Percentiles rank a stretch among this genome's conserved stretches.
Conservation (phyloP, 2,329 filamentous ascomycete species). For the Salinomyces thailandicus region DNA sequence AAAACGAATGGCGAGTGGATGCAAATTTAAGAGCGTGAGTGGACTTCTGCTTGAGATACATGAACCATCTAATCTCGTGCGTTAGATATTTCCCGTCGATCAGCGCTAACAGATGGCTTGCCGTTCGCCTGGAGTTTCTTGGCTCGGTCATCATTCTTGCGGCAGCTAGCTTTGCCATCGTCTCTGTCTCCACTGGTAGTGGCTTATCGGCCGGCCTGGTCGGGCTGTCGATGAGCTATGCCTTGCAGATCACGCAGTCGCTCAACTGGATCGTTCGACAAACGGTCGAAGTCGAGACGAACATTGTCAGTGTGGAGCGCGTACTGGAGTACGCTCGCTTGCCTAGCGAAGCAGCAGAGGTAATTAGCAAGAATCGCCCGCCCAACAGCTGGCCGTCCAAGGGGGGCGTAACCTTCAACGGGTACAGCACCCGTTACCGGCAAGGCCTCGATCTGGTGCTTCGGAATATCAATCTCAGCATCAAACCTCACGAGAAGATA, state of each 20-base stretch:
- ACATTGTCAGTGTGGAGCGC: slow-evolving; percentile 96
- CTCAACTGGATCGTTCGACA: slow-evolving; percentile 99
- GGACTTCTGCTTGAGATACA: neutral
- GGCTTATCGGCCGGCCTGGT: slow-evolving; percentile 62
- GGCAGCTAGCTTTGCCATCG: slow-evolving; percentile 70
- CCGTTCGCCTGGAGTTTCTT: slow-evolving; percentile 88
- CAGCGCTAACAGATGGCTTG: slow-evolving; percentile 82
- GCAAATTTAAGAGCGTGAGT: slow-evolving; percentile 68
- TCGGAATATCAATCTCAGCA: slow-evolving; percentile 82
- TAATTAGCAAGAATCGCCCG: slow-evolving; percentile 77
- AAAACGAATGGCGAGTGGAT: slow-evolving; percentile 97
- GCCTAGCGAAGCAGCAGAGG: slow-evolving; percentile 87
- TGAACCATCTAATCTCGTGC: neutral
- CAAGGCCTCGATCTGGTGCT: slow-evolving; percentile 82
- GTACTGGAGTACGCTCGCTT: slow-evolving; percentile 90
- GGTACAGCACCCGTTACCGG: slow-evolving; percentile 90
- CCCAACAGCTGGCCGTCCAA: slow-evolving; percentile 84
- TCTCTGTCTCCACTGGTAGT: slow-evolving; percentile 62
- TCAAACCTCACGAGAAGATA: slow-evolving; percentile 96
- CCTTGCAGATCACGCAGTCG: slow-evolving; percentile 89
- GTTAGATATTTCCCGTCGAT: slow-evolving; percentile 79
- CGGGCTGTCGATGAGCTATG: slow-evolving; percentile 93
- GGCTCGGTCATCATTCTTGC: slow-evolving; percentile 87
- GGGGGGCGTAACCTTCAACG: slow-evolving; percentile 79
- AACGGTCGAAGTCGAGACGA: slow-evolving; percentile 99